phyloP scores from a whole-genome alignment of 2,329 filamentous ascomycete genomes.

The Colletotrichum lini region DNA sequence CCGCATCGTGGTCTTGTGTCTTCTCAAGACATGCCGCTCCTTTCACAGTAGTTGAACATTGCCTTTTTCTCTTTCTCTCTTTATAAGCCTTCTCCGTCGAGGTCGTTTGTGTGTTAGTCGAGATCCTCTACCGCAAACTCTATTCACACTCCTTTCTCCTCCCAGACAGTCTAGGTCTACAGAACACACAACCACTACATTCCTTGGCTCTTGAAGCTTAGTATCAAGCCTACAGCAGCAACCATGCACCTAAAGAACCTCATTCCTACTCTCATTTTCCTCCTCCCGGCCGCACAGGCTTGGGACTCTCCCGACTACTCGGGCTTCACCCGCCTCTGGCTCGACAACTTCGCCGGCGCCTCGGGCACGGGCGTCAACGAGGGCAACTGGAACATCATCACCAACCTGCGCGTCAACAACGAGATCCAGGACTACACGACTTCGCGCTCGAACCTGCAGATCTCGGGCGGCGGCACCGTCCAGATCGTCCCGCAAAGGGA shows the following conservation, averaged over 20 bases:
- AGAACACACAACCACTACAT: neutral
- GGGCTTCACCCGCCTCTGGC: slow-evolving; percentile 58
- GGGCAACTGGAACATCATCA: slow-evolving; percentile 61
- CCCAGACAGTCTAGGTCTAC: neutral
- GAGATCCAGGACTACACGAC: slow-evolving; percentile 64
- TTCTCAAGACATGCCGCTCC: slow-evolving; percentile 36
- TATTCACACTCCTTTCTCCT: slow-evolving; percentile 13
- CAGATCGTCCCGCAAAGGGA: slow-evolving; percentile 64
- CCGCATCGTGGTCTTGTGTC: slow-evolving; percentile 37
- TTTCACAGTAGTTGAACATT: neutral
- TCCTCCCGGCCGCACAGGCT: slow-evolving; percentile 53
- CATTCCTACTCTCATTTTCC: slow-evolving; percentile 44
- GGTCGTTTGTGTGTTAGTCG: neutral
- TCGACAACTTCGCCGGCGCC: slow-evolving; percentile 59
- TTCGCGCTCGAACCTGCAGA: slow-evolving; percentile 62
- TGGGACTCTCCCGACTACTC: slow-evolving; percentile 55
- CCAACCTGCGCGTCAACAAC: slow-evolving; percentile 62
- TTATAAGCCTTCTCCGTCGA: slow-evolving; percentile 22
- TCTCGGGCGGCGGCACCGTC: slow-evolving; percentile 65
- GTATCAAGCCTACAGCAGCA: slow-evolving; percentile 6
- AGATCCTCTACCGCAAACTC: neutral
- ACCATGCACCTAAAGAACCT: slow-evolving; percentile 34
- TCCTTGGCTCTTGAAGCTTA: slow-evolving; percentile 19
- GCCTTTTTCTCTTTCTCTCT: neutral
- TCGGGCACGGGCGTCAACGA: slow-evolving; percentile 51